Conservation (phyloP, 345 rosid species). For the Psidium guajava region DNA sequence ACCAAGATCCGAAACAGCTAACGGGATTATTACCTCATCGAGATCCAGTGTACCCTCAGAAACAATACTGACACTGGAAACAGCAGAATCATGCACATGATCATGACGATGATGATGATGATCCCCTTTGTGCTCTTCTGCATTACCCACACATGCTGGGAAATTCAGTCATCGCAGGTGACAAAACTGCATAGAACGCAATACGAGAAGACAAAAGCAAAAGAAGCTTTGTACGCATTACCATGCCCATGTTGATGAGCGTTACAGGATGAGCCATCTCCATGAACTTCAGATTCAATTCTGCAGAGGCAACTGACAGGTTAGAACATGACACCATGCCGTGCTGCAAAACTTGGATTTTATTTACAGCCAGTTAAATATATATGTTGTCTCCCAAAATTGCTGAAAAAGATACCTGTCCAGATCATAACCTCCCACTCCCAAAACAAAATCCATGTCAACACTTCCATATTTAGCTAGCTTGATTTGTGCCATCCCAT, state of each 20-base stretch:
- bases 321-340: neutral
- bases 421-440: conserved; percentile 71
- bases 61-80: conserved; percentile 61
- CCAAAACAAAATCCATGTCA: conserved; percentile 70
- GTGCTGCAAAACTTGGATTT: neutral
- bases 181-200: neutral
- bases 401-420: conserved; percentile 29
- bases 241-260: conserved; percentile 33
- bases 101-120: conserved; percentile 22
- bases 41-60: conserved; percentile 65
- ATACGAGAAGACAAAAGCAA: neutral
- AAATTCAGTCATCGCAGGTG: neutral
- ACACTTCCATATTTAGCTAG: conserved; percentile 48
- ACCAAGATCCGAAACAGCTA: neutral
- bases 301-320: conserved; percentile 22
- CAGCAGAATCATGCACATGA: conserved; percentile 58
- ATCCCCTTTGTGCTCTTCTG: conserved; percentile 34
- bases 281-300: conserved; percentile 44
- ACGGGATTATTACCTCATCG: conserved; percentile 39
- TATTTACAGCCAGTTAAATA: neutral
- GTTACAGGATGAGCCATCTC: conserved; percentile 17
- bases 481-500: conserved; percentile 53
- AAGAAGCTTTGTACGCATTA: neutral
- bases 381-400: neutral
- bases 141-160: neutral